Evolutionary conservation across 805 yeast genomes (phyloP).

Genomic region (Hagleromyces aurorensis): DNA sequence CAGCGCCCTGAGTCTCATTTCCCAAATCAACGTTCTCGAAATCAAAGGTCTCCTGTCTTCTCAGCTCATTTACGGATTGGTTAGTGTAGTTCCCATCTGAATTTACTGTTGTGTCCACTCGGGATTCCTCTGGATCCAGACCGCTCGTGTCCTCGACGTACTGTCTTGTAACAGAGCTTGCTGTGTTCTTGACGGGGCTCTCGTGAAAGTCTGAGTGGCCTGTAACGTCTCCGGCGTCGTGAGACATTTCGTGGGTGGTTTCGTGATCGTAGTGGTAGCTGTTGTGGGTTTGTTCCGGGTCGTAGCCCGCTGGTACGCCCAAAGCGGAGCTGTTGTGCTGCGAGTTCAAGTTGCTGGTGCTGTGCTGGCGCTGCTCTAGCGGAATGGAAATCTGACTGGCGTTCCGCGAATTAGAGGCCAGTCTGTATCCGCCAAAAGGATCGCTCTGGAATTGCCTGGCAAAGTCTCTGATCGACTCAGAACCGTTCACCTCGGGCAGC

Average conservation of each 20-base stretch:
- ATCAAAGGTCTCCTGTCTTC: too few relatives aligned
- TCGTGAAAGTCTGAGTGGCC: constrained; percentile 5
- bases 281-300: constrained; percentile 3
- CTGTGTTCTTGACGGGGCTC: constrained; percentile 19
- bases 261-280: too few relatives aligned
- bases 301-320: constrained; percentile 5
- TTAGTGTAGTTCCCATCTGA: too few relatives aligned
- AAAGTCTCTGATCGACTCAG: constrained; percentile 24
- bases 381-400: constrained; percentile 22
- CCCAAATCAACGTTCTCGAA: too few relatives aligned
- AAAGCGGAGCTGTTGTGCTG: constrained; percentile 6
- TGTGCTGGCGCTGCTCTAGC: constrained; percentile 4
- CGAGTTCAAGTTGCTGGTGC: constrained; percentile 2
- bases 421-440: constrained; percentile 23
- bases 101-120: constrained; percentile 9
- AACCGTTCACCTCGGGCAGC: constrained; percentile 21
- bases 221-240: too few relatives aligned
- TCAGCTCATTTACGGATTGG: too few relatives aligned
- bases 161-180: constrained; percentile 15
- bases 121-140: constrained; percentile 16
- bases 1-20: too few relatives aligned
- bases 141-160: constrained; percentile 13
- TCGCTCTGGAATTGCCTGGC: constrained; percentile 24
- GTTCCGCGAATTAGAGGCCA: constrained; percentile 21
- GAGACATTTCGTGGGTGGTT: too few relatives aligned